Conservation (phyloP, 2,329 filamentous ascomycete species). For the Metarhizium rileyi region DNA sequence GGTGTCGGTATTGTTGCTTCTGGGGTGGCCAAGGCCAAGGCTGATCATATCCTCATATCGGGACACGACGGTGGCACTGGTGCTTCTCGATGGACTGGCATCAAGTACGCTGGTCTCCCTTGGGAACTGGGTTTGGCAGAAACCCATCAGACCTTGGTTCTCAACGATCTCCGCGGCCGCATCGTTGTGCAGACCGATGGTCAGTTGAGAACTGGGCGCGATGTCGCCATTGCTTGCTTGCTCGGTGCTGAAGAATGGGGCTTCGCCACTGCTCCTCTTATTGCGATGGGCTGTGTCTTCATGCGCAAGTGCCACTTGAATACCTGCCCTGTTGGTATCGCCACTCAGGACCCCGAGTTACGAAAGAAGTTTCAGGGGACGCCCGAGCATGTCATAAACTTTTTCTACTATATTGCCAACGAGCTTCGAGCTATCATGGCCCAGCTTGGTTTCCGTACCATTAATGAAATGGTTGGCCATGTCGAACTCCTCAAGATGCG, state of each 20-base stretch:
- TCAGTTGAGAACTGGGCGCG: slow-evolving; percentile 82
- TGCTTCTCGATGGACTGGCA: slow-evolving; percentile 95
- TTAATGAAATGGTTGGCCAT: slow-evolving; percentile 96
- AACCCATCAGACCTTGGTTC: slow-evolving; percentile 89
- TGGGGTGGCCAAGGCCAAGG: slow-evolving; percentile 94
- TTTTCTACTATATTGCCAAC: slow-evolving; percentile 96
- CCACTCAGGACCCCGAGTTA: slow-evolving; percentile 89
- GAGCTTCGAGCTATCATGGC: slow-evolving; percentile 97
- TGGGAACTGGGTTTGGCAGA: slow-evolving; percentile 96
- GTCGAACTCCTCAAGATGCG: slow-evolving; percentile 79
- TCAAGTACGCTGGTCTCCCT: slow-evolving; percentile 94
- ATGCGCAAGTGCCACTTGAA: slow-evolving; percentile 75
- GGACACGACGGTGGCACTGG: slow-evolving; percentile 95
- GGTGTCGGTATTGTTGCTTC: slow-evolving; percentile 96
- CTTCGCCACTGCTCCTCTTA: slow-evolving; percentile 87
- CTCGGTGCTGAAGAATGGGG: slow-evolving; percentile 98
- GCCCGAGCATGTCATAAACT: slow-evolving; percentile 96
- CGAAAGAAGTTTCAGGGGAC: slow-evolving; percentile 89
- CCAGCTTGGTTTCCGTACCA: slow-evolving; percentile 83
- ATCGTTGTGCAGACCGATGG: slow-evolving; percentile 95
- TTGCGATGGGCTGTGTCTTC: slow-evolving; percentile 94
- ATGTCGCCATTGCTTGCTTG: slow-evolving; percentile 88
- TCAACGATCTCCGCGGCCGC: slow-evolving; percentile 92
- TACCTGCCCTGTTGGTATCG: slow-evolving; percentile 85
- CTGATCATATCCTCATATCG: slow-evolving; percentile 92